Evolutionary conservation across 139 green algal species (phyloP).

Genomic region (Volvox africanus): DNA sequence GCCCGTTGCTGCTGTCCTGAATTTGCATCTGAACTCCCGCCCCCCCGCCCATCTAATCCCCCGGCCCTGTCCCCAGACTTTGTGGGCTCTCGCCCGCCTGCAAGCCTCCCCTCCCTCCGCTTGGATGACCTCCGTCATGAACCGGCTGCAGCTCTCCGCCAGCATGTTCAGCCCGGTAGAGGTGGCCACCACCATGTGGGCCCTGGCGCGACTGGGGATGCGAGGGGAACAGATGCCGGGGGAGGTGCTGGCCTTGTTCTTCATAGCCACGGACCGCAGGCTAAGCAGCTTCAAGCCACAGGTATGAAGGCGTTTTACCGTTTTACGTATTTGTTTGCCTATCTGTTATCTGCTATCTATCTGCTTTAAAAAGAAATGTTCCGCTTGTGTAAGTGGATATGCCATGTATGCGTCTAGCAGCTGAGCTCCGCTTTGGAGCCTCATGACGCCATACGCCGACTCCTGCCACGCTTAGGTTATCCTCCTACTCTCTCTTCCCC

Average conservation of each 20-base stretch:
- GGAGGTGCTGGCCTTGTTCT: conserved; percentile 50
- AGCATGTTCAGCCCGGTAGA: conserved; percentile 24
- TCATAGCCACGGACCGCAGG: conserved; percentile 51
- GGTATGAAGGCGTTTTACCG: neutral
- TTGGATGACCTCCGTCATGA: neutral
- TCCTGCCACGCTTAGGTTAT: too few relatives aligned
- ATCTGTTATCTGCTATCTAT: too few relatives aligned
- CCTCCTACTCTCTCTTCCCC: too few relatives aligned
- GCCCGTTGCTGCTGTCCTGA: too few relatives aligned
- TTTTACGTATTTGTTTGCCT: too few relatives aligned
- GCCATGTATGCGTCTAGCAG: too few relatives aligned
- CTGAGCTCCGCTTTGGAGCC: too few relatives aligned
- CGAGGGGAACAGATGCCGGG: conserved; percentile 23
- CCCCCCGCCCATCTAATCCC: neutral
- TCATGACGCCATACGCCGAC: too few relatives aligned
- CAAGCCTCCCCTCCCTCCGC: neutral
- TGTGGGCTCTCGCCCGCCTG: conserved; percentile 50
- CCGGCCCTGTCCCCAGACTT: neutral
- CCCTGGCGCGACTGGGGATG: conserved; percentile 45
- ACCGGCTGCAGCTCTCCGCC: conserved; percentile 15
- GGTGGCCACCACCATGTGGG: conserved; percentile 58
- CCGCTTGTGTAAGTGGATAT: too few relatives aligned
- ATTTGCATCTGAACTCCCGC: too few relatives aligned
- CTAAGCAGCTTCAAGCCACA: conserved; percentile 59
- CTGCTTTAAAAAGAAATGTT: too few relatives aligned